phyloP scores from a whole-genome alignment of 2,329 filamentous ascomycete genomes.

The Fusarium zealandicum region DNA sequence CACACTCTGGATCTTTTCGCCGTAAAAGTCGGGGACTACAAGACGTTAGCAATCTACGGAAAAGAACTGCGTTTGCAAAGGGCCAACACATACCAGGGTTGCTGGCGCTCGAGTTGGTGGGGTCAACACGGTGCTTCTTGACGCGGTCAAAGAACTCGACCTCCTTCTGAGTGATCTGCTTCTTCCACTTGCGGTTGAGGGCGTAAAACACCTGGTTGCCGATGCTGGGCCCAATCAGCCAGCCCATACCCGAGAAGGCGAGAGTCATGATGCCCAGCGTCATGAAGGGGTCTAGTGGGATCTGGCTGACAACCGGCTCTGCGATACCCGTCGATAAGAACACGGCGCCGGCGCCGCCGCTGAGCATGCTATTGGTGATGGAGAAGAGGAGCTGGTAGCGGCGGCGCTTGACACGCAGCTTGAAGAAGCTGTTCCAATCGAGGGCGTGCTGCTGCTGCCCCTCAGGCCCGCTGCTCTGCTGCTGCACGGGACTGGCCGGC shows the following conservation, averaged over 20 bases:
- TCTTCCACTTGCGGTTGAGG: slow-evolving; percentile 73
- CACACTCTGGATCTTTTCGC: slow-evolving; percentile 96
- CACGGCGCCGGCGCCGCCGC: slow-evolving; percentile 68
- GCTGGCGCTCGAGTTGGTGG: slow-evolving; percentile 83
- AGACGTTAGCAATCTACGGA: slow-evolving; percentile 28
- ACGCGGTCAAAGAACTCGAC: slow-evolving; percentile 91
- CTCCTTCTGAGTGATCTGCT: slow-evolving; percentile 86
- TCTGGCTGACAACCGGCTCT: slow-evolving; percentile 72
- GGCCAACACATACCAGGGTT: slow-evolving; percentile 69
- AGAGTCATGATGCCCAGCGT: slow-evolving; percentile 82
- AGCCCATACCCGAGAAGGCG: slow-evolving; percentile 80
- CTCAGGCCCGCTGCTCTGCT: slow-evolving; percentile 20
- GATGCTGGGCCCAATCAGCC: slow-evolving; percentile 84
- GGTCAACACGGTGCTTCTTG: slow-evolving; percentile 91
- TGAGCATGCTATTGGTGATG: slow-evolving; percentile 67
- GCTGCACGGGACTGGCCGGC: slow-evolving; percentile 14
- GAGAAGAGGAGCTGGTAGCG: slow-evolving; percentile 84
- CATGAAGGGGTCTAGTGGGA: slow-evolving; percentile 88
- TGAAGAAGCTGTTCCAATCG: slow-evolving; percentile 93
- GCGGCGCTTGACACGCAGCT: slow-evolving; percentile 83
- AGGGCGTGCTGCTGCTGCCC: slow-evolving; percentile 51
- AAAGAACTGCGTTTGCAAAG: not conserved
- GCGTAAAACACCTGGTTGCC: slow-evolving; percentile 82
- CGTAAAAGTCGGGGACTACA: slow-evolving; percentile 91
- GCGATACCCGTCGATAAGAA: slow-evolving; percentile 74